Evolutionary conservation across 768 basidiomycete genomes (phyloP).

Genomic region (Leccinum disarticulatum): DNA sequence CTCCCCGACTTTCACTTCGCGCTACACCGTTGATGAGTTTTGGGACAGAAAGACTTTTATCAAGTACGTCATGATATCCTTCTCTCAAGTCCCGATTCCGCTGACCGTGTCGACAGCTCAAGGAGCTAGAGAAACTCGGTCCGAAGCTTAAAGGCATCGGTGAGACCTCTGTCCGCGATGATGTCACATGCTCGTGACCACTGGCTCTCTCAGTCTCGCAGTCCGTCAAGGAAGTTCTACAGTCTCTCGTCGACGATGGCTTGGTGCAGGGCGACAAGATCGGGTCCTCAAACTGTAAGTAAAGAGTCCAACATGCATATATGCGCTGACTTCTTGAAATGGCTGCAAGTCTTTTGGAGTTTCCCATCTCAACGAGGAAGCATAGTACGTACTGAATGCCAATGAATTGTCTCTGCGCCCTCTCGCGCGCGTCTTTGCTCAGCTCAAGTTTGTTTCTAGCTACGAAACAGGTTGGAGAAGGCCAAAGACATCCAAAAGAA

Average conservation of each 20-base stretch:
- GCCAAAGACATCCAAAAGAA: slow-evolving; percentile 47
- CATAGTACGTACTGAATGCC: slow-evolving; percentile 45
- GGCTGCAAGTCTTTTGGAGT: slow-evolving; percentile 82
- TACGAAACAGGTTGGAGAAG: slow-evolving; percentile 53
- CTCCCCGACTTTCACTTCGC: background rate
- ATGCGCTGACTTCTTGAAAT: slow-evolving; percentile 19
- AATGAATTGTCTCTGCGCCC: background rate
- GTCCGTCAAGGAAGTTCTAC: slow-evolving; percentile 88
- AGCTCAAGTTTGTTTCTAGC: slow-evolving; percentile 35
- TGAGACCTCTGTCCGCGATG: slow-evolving; percentile 25
- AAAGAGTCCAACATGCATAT: slow-evolving; percentile 28
- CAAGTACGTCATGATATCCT: slow-evolving; percentile 39
- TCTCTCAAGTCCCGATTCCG: background rate
- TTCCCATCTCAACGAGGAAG: slow-evolving; percentile 89
- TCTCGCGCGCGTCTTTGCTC: background rate
- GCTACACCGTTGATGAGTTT: background rate
- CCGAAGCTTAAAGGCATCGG: slow-evolving; percentile 92
- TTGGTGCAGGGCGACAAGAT: slow-evolving; percentile 90
- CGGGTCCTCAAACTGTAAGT: slow-evolving; percentile 88
- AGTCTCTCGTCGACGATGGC: slow-evolving; percentile 83
- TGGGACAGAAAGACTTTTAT: slow-evolving; percentile 75
- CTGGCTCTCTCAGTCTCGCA: slow-evolving; percentile 62
- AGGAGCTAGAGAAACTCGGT: slow-evolving; percentile 88
- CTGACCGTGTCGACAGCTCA: slow-evolving; percentile 49
- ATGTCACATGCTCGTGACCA: background rate